Percentiles rank a stretch among this genome's conserved stretches.
Conservation (phyloP, 2,329 filamentous ascomycete genomes). For the Cordyceps javanica region DNA sequence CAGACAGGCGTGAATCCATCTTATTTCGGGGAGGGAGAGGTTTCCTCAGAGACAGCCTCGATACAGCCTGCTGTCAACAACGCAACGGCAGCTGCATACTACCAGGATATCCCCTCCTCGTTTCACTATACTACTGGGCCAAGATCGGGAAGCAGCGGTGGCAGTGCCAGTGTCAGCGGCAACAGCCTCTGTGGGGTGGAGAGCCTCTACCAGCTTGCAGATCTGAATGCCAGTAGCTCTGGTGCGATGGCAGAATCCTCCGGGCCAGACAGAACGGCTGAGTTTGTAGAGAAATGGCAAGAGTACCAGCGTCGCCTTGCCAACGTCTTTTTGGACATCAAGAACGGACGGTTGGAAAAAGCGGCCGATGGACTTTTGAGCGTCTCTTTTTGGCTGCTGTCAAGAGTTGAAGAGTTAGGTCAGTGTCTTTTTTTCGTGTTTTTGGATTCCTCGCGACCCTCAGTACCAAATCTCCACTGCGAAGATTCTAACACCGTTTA, state of each 20-base stretch:
- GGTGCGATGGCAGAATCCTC: constrained; percentile 44
- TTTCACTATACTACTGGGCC: background rate
- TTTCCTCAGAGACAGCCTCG: background rate
- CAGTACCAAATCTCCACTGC: too few species aligned
- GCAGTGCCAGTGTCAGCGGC: background rate
- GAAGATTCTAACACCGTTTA: too few species aligned
- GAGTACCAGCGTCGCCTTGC: constrained; percentile 57
- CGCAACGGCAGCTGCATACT: constrained; percentile 46
- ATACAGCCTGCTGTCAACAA: background rate
- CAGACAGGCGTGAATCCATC: constrained; percentile 1
- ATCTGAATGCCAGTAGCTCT: background rate
- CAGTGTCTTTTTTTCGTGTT: constrained; percentile 22
- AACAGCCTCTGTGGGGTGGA: constrained; percentile 1
- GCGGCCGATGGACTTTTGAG: constrained; percentile 47
- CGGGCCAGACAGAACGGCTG: constrained; percentile 48
- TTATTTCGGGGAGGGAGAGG: background rate
- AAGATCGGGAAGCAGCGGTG: background rate
- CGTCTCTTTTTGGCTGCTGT: constrained; percentile 50
- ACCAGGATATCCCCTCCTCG: constrained; percentile 27
- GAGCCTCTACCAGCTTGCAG: background rate
- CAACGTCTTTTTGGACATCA: constrained; percentile 65
- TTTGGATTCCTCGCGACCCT: too few species aligned
- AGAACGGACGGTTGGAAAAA: constrained; percentile 41
- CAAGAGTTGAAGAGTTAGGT: constrained; percentile 51
- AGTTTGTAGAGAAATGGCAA: constrained; percentile 63